Conservation (phyloP, 768 basidiomycete species). For the Psilocybe cubensis region DNA sequence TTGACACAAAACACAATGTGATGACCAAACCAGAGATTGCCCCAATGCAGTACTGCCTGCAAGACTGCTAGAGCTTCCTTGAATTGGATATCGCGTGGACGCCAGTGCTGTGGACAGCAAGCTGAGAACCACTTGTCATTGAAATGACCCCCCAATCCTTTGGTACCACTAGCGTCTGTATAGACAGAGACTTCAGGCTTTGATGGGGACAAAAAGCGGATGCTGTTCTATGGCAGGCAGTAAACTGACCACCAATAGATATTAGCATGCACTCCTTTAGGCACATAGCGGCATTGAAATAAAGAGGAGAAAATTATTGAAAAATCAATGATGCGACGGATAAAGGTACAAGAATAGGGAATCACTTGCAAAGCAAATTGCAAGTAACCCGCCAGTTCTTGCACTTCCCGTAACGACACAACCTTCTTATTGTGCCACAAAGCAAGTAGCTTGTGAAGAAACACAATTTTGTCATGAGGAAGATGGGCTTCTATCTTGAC, state of each 20-base stretch:
- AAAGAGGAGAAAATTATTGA: slow-evolving; percentile 25
- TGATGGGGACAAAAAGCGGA: slow-evolving; percentile 19
- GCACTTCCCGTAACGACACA: slow-evolving; percentile 28
- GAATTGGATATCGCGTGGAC: slow-evolving; percentile 31
- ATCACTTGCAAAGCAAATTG: slow-evolving; percentile 39
- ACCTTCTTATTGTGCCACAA: slow-evolving; percentile 20
- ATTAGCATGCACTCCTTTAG: slow-evolving; percentile 18
- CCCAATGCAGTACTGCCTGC: slow-evolving; percentile 33
- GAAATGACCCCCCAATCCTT: slow-evolving; percentile 30
- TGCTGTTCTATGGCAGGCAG: slow-evolving; percentile 31
- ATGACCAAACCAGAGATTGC: slow-evolving; percentile 20
- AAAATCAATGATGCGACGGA: slow-evolving; percentile 32
- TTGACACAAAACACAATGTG: slow-evolving; percentile 28
- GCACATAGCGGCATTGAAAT: slow-evolving; percentile 24
- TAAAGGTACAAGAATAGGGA: slow-evolving; percentile 28
- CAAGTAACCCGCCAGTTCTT: slow-evolving; percentile 35
- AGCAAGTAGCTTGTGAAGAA: slow-evolving; percentile 24
- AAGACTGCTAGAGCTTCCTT: slow-evolving; percentile 36
- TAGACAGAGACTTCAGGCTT: slow-evolving; percentile 19
- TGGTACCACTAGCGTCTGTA: slow-evolving; percentile 36
- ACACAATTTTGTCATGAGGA: slow-evolving; percentile 31
- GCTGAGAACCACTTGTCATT: slow-evolving; percentile 28
- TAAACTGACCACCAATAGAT: slow-evolving; percentile 36
- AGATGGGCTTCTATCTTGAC: slow-evolving; percentile 37
- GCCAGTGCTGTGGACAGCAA: slow-evolving; percentile 23